Evolutionary conservation across 2,329 filamentous ascomycete species (phyloP).

Genomic region (Trichoderma afroharzianum): DNA sequence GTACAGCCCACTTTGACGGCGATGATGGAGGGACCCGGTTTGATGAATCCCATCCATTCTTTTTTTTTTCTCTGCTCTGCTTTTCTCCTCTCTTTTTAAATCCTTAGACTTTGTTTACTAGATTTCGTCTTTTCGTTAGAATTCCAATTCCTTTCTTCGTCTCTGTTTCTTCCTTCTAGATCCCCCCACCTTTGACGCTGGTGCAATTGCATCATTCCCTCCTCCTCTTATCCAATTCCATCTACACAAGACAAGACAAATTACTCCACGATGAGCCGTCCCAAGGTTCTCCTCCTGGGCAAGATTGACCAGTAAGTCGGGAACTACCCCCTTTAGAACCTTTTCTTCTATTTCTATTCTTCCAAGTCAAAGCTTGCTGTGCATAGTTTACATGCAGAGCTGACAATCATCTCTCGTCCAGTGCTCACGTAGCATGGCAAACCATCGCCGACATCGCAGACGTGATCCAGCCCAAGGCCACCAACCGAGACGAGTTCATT

Average conservation of each 20-base stretch:
- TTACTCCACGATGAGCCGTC: constrained; percentile 24
- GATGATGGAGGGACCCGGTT: neutral
- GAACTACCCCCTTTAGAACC: neutral
- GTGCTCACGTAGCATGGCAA: constrained; percentile 64
- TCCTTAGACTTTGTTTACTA: neutral
- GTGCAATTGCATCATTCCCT: neutral
- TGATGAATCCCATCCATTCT: neutral
- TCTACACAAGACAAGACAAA: neutral
- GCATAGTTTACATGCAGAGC: neutral
- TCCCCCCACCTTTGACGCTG: neutral
- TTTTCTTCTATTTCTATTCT: neutral
- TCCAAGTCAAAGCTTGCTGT: neutral
- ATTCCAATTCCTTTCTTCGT: neutral
- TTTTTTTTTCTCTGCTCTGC: neutral
- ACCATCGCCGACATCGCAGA: constrained; percentile 59
- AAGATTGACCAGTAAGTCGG: constrained; percentile 37
- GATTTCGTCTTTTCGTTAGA: neutral
- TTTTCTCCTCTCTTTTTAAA: neutral
- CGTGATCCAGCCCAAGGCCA: constrained; percentile 59
- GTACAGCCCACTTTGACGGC: neutral
- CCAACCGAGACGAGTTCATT: constrained; percentile 63
- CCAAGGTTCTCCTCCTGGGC: constrained; percentile 40
- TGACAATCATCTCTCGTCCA: neutral
- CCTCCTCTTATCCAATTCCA: neutral
- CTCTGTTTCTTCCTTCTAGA: neutral